A percentile compares a stretch with the other conserved stretches of the same genome.
Evolutionary conservation across 1,284 basidiomycete genomes (phyloP).

Genomic region (Ceratobasidium sp.): DNA sequence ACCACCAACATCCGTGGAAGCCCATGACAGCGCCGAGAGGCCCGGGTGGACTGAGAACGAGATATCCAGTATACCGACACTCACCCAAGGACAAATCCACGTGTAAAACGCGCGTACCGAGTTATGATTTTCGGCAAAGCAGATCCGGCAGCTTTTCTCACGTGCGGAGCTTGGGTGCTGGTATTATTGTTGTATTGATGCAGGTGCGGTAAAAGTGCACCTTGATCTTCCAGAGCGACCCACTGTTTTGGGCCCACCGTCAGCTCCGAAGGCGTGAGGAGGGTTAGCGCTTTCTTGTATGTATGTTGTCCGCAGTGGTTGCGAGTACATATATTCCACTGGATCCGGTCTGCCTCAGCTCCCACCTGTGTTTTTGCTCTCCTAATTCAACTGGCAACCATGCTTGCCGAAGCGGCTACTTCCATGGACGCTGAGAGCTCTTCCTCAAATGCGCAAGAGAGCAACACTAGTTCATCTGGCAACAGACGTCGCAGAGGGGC

Average conservation of each 20-base stretch:
- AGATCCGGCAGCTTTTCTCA: constrained; percentile 45
- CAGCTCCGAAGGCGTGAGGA: constrained; percentile 44
- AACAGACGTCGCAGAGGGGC: constrained; percentile 57
- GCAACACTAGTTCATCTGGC: constrained; percentile 31
- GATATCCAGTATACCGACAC: constrained; percentile 24
- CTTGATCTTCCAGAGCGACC: constrained; percentile 38
- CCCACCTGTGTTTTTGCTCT: constrained; percentile 42
- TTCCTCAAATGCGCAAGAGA: constrained; percentile 38
- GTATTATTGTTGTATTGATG: constrained; percentile 40
- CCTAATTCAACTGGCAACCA: constrained; percentile 14
- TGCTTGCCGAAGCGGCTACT: constrained; percentile 29
- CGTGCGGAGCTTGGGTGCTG: constrained; percentile 39
- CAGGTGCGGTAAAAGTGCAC: constrained; percentile 42
- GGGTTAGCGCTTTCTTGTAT: constrained; percentile 44
- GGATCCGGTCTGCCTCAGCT: constrained; percentile 44
- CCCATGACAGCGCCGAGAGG: constrained; percentile 22
- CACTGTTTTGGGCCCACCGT: constrained; percentile 35
- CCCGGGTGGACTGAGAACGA: constrained; percentile 18
- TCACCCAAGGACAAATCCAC: constrained; percentile 37
- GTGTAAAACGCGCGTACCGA: constrained; percentile 31
- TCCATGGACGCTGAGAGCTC: constrained; percentile 21
- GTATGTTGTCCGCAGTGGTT: constrained; percentile 42
- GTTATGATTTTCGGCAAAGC: constrained; percentile 39
- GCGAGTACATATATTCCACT: constrained; percentile 43
- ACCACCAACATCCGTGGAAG: not conserved